These are phyloP conservation scores for Dispira simplex DNA, from an alignment of 192 early-diverging fungal species.

Conservation along the genomic window DNA sequence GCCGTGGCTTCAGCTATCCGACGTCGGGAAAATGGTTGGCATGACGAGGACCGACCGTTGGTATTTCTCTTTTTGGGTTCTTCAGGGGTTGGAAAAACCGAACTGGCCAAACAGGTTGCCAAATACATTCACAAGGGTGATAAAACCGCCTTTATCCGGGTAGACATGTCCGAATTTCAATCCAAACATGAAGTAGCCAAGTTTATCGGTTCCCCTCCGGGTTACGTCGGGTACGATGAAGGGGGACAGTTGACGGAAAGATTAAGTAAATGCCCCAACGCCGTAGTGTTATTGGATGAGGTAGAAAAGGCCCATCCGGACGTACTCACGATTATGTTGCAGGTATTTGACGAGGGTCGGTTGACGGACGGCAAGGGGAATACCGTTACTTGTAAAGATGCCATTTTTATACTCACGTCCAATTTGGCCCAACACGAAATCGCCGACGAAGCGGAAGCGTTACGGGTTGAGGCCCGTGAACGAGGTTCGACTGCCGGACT, in stretches of 20 bases:
- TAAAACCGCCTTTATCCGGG: constrained; percentile 83
- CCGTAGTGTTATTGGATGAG: constrained; percentile 93
- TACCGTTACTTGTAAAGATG: constrained; percentile 27
- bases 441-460: constrained; percentile 24
- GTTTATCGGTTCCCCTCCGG: constrained; percentile 89
- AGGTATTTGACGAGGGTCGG: constrained; percentile 28
- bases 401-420: constrained; percentile 30
- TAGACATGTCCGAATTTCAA: constrained; percentile 99
- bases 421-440: constrained; percentile 30
- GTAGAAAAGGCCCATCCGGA: constrained; percentile 90
- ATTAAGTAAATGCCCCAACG: constrained; percentile 81
- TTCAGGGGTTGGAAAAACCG: constrained; percentile 92
- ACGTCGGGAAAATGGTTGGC: constrained; percentile 31
- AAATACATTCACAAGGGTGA: constrained; percentile 84
- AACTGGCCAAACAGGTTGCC: constrained; percentile 62
- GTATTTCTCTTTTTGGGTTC: constrained; percentile 92
- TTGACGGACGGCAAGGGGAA: constrained; percentile 29
- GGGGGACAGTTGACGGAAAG: constrained; percentile 94
- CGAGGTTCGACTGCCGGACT: constrained; percentile 10
- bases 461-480: constrained; percentile 20
- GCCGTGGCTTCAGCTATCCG: constrained; percentile 27
- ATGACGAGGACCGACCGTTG: constrained; percentile 29
- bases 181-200: constrained; percentile 75
- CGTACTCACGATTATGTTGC: constrained; percentile 26
- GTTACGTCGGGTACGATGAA: constrained; percentile 93